Evolutionary conservation across 768 basidiomycete genomes (phyloP).

Genomic region (Leccinum pellstonianum): DNA sequence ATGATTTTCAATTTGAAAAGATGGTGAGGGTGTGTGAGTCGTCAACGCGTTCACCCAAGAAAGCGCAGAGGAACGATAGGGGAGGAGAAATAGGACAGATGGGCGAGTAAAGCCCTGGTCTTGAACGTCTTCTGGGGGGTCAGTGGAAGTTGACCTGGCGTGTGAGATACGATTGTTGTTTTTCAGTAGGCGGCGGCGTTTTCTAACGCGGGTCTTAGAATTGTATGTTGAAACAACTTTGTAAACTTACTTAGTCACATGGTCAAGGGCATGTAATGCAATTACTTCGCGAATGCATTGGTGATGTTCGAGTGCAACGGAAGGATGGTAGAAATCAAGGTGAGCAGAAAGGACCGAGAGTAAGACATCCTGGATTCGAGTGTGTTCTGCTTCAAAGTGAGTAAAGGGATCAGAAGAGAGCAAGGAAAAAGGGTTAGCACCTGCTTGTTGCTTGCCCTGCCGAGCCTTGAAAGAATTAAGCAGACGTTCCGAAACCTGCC

Average conservation of each 20-base stretch:
- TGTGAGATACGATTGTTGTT: conserved; percentile 91
- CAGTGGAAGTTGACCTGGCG: conserved; percentile 54
- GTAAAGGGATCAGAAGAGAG: neutral
- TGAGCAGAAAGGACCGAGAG: conserved; percentile 65
- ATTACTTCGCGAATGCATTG: conserved; percentile 64
- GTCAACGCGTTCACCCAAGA: conserved; percentile 81
- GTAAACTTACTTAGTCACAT: conserved; percentile 72
- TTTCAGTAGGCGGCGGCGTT: conserved; percentile 84
- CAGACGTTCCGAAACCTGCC: conserved; percentile 58
- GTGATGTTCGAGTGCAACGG: conserved; percentile 62
- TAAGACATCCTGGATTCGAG: conserved; percentile 61
- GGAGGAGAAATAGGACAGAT: conserved; percentile 86
- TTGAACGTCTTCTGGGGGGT: conserved; percentile 73
- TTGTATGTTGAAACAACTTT: neutral
- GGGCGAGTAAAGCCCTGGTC: conserved; percentile 99
- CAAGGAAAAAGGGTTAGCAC: conserved; percentile 32
- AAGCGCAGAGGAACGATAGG: conserved; percentile 87
- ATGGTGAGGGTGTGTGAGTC: conserved; percentile 65
- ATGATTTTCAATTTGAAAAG: conserved; percentile 86
- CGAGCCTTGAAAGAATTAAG: conserved; percentile 51
- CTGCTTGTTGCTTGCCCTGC: conserved; percentile 52
- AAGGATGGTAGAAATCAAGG: conserved; percentile 75
- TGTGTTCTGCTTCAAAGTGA: conserved; percentile 39
- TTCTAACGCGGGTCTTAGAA: conserved; percentile 48
- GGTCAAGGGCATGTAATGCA: conserved; percentile 81